Conservation (phyloP, 1,284 basidiomycete species). For the Cutaneotrichosporon daszewskae region DNA sequence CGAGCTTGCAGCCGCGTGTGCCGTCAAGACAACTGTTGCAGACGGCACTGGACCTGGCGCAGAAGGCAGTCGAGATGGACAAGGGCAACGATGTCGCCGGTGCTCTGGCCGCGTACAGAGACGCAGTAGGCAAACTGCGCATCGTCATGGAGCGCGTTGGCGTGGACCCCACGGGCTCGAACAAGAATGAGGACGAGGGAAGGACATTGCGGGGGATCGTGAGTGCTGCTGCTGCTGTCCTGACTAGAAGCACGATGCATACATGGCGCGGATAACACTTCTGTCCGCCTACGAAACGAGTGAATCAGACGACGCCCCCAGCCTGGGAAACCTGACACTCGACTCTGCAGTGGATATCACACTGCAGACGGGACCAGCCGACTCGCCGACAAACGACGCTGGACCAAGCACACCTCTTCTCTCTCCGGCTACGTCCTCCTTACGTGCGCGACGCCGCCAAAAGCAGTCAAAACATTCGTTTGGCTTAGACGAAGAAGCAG, state of each 20-base stretch:
- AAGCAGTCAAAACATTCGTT: constrained; percentile 18
- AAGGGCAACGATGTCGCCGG: constrained; percentile 45
- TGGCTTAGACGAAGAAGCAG: constrained; percentile 30
- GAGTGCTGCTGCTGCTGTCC: constrained; percentile 16
- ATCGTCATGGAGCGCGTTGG: constrained; percentile 48
- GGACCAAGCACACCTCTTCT: constrained; percentile 7
- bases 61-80: constrained; percentile 48
- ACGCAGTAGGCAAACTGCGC: constrained; percentile 43
- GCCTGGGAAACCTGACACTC: constrained; percentile 1
- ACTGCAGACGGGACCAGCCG: not conserved
- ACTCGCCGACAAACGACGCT: constrained; percentile 7
- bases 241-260: constrained; percentile 42
- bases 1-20: constrained; percentile 25
- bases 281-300: constrained; percentile 31
- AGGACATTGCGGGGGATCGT: constrained; percentile 46
- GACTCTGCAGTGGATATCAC: not conserved
- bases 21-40: constrained; percentile 45
- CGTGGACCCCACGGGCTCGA: constrained; percentile 21
- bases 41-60: constrained; percentile 46
- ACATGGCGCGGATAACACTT: constrained; percentile 42
- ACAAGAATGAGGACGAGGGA: constrained; percentile 44
- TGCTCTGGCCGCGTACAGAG: constrained; percentile 43
- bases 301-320: constrained; percentile 5
- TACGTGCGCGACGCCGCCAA: constrained; percentile 2
- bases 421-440: constrained; percentile 5